A percentile compares a stretch with the other conserved stretches of the same genome.
phyloP scores from a whole-genome alignment of 108 stramenopile genomes.

The Cylindrotheca fusiformis region DNA sequence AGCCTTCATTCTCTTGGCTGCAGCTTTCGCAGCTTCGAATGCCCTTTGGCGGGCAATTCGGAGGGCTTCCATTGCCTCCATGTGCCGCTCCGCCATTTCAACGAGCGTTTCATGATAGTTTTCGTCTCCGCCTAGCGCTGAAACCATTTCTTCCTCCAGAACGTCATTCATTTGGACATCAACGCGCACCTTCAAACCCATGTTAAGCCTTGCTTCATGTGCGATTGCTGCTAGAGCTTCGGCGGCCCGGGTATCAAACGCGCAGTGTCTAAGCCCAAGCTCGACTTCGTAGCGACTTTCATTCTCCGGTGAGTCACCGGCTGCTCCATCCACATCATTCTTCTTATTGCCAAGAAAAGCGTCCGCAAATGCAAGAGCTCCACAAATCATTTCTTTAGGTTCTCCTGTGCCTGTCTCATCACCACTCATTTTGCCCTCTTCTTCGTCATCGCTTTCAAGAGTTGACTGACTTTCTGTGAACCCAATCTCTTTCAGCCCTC shows the following conservation, averaged over 20 bases:
- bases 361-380: conserved; percentile 55
- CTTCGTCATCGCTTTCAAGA: conserved; percentile 69
- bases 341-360: conserved; percentile 26
- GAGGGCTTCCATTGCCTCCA: conserved; percentile 49
- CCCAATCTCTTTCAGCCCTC: conserved; percentile 58
- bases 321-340: not conserved
- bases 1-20: conserved; percentile 17
- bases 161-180: conserved; percentile 72
- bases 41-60: conserved; percentile 51
- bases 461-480: conserved; percentile 31
- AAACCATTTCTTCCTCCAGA: conserved; percentile 55
- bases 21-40: conserved; percentile 34
- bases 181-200: conserved; percentile 32
- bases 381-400: conserved; percentile 47
- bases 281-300: not conserved
- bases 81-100: conserved; percentile 68
- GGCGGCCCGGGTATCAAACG: conserved; percentile 61
- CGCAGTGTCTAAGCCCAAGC: conserved; percentile 63
- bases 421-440: conserved; percentile 44
- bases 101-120: conserved; percentile 21
- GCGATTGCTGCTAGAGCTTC: conserved; percentile 74
- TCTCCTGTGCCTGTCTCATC: conserved; percentile 40
- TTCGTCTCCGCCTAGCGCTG: conserved; percentile 41
- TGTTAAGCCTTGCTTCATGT: conserved; percentile 18
- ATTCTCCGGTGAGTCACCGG: not conserved